Conservation (phyloP, 805 yeast genomes). For the Candida sanyiensis region DNA sequence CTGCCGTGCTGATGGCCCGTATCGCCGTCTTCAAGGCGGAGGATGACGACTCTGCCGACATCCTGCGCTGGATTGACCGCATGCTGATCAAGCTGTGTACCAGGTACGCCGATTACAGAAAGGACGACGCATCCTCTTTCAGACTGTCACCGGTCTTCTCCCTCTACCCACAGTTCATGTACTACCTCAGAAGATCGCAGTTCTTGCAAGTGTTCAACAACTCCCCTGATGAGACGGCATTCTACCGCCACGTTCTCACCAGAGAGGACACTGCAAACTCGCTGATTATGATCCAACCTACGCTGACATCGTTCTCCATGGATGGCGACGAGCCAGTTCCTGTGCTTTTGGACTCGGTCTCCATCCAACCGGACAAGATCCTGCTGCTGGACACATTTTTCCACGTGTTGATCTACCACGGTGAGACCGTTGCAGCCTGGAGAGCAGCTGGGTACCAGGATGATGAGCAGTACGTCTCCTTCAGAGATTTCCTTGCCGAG, state of each 20-base stretch:
- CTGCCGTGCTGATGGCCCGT: constrained; percentile 90
- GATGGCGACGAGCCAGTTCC: constrained; percentile 88
- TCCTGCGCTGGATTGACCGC: constrained; percentile 91
- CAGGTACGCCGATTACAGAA: constrained; percentile 87
- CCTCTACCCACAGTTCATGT: constrained; percentile 91
- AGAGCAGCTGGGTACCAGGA: constrained; percentile 93
- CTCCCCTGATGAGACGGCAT: constrained; percentile 98
- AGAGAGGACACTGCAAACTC: constrained; percentile 92
- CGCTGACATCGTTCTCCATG: constrained; percentile 78
- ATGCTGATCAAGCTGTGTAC: constrained; percentile 86
- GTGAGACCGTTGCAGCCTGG: constrained; percentile 94
- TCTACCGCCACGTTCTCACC: constrained; percentile 85
- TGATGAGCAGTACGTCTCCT: constrained; percentile 81
- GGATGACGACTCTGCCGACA: constrained; percentile 87
- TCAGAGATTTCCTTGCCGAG: constrained; percentile 78
- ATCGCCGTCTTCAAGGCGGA: constrained; percentile 79
- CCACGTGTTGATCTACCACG: constrained; percentile 93
- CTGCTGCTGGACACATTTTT: constrained; percentile 90
- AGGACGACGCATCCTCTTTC: constrained; percentile 78
- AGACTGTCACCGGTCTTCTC: constrained; percentile 78
- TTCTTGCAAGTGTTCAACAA: constrained; percentile 93
- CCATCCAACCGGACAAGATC: constrained; percentile 83
- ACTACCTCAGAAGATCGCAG: constrained; percentile 92
- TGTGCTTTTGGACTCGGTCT: constrained; percentile 87
- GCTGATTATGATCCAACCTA: constrained; percentile 95